Conservation (phyloP, 768 basidiomycete genomes). For the Macrocybe gigantea region DNA sequence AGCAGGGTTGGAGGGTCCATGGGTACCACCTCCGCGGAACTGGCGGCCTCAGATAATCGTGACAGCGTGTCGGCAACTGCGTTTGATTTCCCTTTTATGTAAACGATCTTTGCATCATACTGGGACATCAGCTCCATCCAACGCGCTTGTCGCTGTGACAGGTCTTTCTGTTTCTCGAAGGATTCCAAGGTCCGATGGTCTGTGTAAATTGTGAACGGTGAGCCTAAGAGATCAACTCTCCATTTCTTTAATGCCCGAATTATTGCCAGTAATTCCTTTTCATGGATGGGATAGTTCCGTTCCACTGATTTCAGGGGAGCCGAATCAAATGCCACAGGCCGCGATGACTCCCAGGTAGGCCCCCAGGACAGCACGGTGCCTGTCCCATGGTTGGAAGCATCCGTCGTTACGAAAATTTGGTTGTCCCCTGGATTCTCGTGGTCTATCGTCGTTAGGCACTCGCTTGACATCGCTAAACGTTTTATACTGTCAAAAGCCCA, state of each 20-base stretch:
- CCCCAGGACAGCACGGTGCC: slow-evolving; percentile 6
- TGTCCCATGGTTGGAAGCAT: slow-evolving; percentile 14
- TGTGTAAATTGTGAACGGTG: slow-evolving; percentile 19
- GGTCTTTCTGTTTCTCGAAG: too few species aligned
- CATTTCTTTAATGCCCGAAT: slow-evolving; percentile 24
- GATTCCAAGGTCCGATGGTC: too few species aligned
- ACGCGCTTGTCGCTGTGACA: too few species aligned
- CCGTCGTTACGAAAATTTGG: slow-evolving; percentile 22
- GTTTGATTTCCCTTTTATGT: too few species aligned
- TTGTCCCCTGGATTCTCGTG: slow-evolving; percentile 16
- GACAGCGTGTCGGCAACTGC: too few species aligned
- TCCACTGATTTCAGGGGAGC: slow-evolving; percentile 3
- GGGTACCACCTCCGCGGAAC: too few species aligned
- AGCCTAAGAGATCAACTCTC: slow-evolving; percentile 17
- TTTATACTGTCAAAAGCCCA: slow-evolving; percentile 23
- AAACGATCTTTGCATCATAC: too few species aligned
- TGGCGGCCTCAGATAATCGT: neutral
- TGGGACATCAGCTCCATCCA: too few species aligned
- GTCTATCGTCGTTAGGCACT: slow-evolving; percentile 22
- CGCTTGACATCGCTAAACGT: slow-evolving; percentile 13
- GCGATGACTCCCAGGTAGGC: slow-evolving; percentile 1
- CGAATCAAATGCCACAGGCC: slow-evolving; percentile 7
- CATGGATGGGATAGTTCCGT: slow-evolving; percentile 14
- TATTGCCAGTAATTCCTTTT: slow-evolving; percentile 30
- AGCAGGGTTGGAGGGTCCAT: too few species aligned